Evolutionary conservation across 352 stramenopile species (phyloP).

Genomic region (Pseudoperonospora humuli): DNA sequence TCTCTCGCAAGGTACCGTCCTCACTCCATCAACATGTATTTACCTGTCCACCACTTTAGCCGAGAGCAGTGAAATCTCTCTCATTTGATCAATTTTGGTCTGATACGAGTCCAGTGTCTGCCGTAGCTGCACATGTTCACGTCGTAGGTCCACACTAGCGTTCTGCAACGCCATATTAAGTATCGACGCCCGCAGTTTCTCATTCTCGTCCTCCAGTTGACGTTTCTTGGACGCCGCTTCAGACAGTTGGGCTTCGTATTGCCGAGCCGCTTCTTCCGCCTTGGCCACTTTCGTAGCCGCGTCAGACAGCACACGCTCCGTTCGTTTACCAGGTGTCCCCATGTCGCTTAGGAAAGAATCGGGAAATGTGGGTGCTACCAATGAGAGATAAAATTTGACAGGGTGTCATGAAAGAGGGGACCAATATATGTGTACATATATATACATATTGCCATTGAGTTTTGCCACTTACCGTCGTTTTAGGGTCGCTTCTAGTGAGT

Average conservation of each 20-base stretch:
- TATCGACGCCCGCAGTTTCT: conserved; percentile 72
- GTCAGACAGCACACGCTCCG: conserved; percentile 61
- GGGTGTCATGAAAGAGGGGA: no score
- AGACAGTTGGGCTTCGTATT: conserved; percentile 44
- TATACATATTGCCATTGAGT: no score
- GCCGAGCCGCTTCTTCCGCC: conserved; percentile 50
- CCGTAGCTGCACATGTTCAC: conserved; percentile 74
- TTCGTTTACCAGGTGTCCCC: conserved; percentile 42
- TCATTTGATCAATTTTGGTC: conserved; percentile 85
- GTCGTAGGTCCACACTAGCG: conserved; percentile 67
- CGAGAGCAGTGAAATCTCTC: conserved; percentile 77
- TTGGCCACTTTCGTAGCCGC: conserved; percentile 66
- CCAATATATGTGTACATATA: no score
- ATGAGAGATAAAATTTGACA: not conserved
- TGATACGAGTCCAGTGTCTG: conserved; percentile 84
- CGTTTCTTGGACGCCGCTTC: conserved; percentile 62
- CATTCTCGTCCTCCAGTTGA: conserved; percentile 71
- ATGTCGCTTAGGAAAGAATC: no score
- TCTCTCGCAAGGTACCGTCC: not conserved
- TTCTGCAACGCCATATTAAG: conserved; percentile 68
- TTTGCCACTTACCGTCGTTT: no score
- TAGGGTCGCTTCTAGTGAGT: no score
- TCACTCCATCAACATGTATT: not conserved
- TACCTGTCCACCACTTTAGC: conserved; percentile 83
- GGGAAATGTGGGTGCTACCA: conserved; percentile 24